A percentile compares a stretch with the other conserved stretches of the same genome.
Conservation (phyloP, 2,329 filamentous ascomycete genomes). For the Stachybotrys chlorohalonatus region DNA sequence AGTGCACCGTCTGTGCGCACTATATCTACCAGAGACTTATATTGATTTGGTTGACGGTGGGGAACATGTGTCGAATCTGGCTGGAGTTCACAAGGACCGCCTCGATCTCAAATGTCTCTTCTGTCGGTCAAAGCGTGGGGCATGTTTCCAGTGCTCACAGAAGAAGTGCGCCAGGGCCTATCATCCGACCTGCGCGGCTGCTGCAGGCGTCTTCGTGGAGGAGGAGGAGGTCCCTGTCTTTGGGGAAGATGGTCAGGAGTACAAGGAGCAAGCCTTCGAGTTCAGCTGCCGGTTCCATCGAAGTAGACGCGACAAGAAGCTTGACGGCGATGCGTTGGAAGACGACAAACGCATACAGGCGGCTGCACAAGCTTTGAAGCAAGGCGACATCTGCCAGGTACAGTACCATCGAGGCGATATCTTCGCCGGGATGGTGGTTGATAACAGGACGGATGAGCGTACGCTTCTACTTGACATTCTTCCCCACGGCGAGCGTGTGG, state of each 20-base stretch:
- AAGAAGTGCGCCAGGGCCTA: slow-evolving; percentile 92
- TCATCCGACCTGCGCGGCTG: slow-evolving; percentile 87
- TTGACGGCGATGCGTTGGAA: slow-evolving; percentile 61
- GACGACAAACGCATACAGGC: slow-evolving; percentile 58
- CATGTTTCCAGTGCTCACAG: slow-evolving; percentile 92
- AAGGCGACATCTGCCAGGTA: slow-evolving; percentile 75
- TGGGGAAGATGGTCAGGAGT: slow-evolving; percentile 83
- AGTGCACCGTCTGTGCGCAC: slow-evolving; percentile 80
- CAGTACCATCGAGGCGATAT: slow-evolving; percentile 81
- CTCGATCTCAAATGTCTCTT: slow-evolving; percentile 90
- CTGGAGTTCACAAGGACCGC: slow-evolving; percentile 76
- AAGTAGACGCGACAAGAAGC: slow-evolving; percentile 72
- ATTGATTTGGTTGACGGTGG: slow-evolving; percentile 63
- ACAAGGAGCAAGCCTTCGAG: slow-evolving; percentile 84
- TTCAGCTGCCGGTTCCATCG: slow-evolving; percentile 94
- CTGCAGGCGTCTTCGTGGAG: slow-evolving; percentile 87
- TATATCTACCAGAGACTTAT: slow-evolving; percentile 87
- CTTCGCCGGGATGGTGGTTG: slow-evolving; percentile 79
- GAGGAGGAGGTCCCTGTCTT: slow-evolving; percentile 78
- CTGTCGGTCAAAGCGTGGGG: slow-evolving; percentile 89
- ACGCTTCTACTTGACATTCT: slow-evolving; percentile 73
- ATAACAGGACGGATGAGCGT: slow-evolving; percentile 70
- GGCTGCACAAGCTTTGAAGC: slow-evolving; percentile 58
- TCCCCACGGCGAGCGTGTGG: slow-evolving; percentile 67
- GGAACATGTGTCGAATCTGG: slow-evolving; percentile 69